A percentile compares a stretch with the other conserved stretches of the same genome.
Evolutionary conservation across 2,329 filamentous ascomycete genomes (phyloP).

Genomic region (Teratosphaeria destructans): DNA sequence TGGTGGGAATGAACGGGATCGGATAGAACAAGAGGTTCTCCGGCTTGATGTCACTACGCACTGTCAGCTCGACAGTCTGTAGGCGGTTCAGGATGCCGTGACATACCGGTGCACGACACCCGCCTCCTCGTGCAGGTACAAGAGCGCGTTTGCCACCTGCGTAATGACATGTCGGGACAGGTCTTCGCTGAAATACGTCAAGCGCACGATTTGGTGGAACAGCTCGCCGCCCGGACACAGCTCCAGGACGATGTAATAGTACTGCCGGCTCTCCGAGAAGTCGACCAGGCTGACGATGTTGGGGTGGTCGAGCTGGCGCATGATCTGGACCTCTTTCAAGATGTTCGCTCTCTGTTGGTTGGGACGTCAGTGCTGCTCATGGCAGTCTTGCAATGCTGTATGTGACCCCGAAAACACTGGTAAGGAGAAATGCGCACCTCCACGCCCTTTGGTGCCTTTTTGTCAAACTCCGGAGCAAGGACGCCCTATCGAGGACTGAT

Average conservation of each 20-base stretch:
- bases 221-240: slow-evolving; percentile 90
- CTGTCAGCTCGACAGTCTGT: slow-evolving; percentile 23
- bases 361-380: slow-evolving; percentile 30
- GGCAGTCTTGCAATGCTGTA: background rate
- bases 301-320: slow-evolving; percentile 91
- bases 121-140: slow-evolving; percentile 88
- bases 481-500: slow-evolving; percentile 58
- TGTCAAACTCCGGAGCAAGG: slow-evolving; percentile 92
- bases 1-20: slow-evolving; percentile 69
- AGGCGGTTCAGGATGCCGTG: background rate
- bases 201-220: slow-evolving; percentile 94
- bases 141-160: slow-evolving; percentile 87
- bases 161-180: slow-evolving; percentile 87
- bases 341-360: slow-evolving; percentile 77
- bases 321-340: slow-evolving; percentile 96
- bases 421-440: slow-evolving; percentile 62
- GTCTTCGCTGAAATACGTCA: slow-evolving; percentile 97
- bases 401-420: slow-evolving; percentile 1
- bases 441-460: slow-evolving; percentile 74
- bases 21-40: slow-evolving; percentile 94
- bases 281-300: slow-evolving; percentile 92
- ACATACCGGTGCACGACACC: slow-evolving; percentile 93
- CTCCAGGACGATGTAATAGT: slow-evolving; percentile 96
- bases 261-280: slow-evolving; percentile 86
- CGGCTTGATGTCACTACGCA: slow-evolving; percentile 82